Conservation (phyloP, 2,329 filamentous ascomycete species). For the Ceratocystis colombiana region DNA sequence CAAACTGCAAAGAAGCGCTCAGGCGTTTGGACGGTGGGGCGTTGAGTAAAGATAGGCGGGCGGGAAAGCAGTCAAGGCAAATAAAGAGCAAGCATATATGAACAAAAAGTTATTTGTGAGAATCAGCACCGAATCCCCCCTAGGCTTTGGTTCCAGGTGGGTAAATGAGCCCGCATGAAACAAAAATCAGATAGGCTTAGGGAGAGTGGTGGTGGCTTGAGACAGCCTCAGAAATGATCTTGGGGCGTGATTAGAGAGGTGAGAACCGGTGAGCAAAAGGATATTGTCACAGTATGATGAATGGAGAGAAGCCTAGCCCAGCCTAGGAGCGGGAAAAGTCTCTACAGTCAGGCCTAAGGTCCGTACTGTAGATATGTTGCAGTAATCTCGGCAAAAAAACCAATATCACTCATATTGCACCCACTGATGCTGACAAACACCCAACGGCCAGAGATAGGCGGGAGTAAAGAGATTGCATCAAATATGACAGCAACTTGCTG, state of each 20-base stretch:
- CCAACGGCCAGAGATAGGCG: neutral
- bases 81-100: neutral
- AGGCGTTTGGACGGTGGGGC: conserved; percentile 1
- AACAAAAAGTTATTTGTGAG: neutral
- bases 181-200: neutral
- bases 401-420: neutral
- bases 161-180: neutral
- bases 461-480: neutral
- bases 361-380: neutral
- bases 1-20: neutral
- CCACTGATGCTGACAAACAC: neutral
- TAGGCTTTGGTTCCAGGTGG: neutral
- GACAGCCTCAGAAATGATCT: neutral
- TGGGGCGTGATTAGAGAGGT: neutral
- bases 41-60: neutral
- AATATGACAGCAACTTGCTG: too few relatives aligned
- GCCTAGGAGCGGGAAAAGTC: neutral
- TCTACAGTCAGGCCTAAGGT: neutral
- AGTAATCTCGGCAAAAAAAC: neutral
- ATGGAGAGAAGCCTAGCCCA: neutral
- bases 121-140: neutral
- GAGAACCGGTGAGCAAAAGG: neutral
- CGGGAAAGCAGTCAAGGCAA: neutral
- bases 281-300: neutral
- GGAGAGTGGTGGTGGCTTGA: neutral